Evolutionary conservation across 2,329 filamentous ascomycete genomes (phyloP), one percentile per base, ranked within the genome.

Genomic region (Coniochaeta prunicola): DNA sequence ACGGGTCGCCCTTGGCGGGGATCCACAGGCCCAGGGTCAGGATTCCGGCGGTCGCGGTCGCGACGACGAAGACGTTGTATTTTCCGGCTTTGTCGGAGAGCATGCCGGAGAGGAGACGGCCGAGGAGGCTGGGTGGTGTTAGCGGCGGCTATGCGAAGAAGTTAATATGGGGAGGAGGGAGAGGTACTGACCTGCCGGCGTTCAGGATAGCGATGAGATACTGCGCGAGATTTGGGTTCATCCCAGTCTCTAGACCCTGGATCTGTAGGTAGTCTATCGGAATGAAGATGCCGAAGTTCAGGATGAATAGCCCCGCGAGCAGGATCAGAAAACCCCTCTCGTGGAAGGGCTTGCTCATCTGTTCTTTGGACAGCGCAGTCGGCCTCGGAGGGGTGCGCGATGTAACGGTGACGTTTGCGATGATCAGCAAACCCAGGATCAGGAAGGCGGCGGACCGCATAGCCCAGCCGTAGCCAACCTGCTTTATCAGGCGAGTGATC

Each of bases 401-500:
- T 59, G 66, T 69, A 63, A 77, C 68, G 30, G 74, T 74, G 4
- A 69, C 26, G 58, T 72, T 69, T 15, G 72, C 65, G 45, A 77
- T 65, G 53, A 65, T 26, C 21, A 77, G 67, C 7, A 76, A 67
- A 1, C 57, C 65, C 2, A 80, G 64, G 63, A 79, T 77, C 56
- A 81, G 66, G 63, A 81, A 79, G 0, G 74, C 77, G 58, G 79
- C 69, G 19, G 71, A 70, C 42, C 79, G 75, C 53, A 81, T 77
- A 61, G 77, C 74, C 79, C 79, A 81, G 3, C 72, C 73, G 63
- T 78, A 79, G 0, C 76, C 77, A 40, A 77, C 68, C 30, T 75
- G 74, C 36, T 82, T 78, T 61, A 88, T 74, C 53, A 73, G 65
- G 61, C 83, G 75, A 60, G 83, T 72, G 58, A 76, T 79, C 60